Percentiles rank a stretch among this genome's conserved stretches.
These are phyloP conservation scores for Mallotus nudiflorus DNA, from an alignment of 345 rosid genomes.

Conservation along the genomic window DNA sequence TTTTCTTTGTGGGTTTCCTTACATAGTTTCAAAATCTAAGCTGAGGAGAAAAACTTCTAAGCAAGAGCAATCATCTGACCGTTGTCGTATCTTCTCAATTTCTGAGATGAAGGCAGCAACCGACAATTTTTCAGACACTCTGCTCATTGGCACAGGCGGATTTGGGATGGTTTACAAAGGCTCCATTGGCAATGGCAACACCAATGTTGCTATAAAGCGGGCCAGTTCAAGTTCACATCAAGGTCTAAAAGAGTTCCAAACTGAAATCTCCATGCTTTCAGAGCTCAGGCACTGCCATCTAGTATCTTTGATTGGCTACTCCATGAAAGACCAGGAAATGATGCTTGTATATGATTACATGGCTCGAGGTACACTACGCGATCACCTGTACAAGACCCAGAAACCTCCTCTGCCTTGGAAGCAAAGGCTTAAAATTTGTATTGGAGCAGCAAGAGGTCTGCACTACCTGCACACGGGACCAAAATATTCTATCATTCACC, in stretches of 20 bases:
- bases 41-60: not conserved
- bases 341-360: conserved; percentile 8
- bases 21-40: not conserved
- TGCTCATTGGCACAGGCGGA: conserved; percentile 2
- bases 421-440: conserved; percentile 7
- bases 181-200: not conserved
- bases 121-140: not conserved
- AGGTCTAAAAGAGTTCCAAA: conserved; percentile 11
- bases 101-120: conserved; percentile 6
- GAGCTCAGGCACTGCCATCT: not conserved
- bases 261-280: conserved; percentile 12
- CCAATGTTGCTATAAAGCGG: not conserved
- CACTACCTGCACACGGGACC: conserved; percentile 3
- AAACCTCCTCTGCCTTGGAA: conserved; percentile 1
- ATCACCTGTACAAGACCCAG: conserved; percentile 4
- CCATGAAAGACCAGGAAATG: not conserved
- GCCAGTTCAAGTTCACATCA: conserved; percentile 10
- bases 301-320: conserved; percentile 4
- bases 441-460: conserved; percentile 11
- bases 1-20: not conserved
- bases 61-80: not conserved
- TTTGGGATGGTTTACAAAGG: conserved; percentile 7
- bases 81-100: not conserved
- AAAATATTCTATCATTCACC: conserved; percentile 1
- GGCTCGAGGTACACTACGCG: conserved; percentile 2